These are phyloP conservation scores for Takakia lepidozioides DNA, from an alignment of 225 moss, liverwort and hornwort species.

Conservation along the genomic window DNA sequence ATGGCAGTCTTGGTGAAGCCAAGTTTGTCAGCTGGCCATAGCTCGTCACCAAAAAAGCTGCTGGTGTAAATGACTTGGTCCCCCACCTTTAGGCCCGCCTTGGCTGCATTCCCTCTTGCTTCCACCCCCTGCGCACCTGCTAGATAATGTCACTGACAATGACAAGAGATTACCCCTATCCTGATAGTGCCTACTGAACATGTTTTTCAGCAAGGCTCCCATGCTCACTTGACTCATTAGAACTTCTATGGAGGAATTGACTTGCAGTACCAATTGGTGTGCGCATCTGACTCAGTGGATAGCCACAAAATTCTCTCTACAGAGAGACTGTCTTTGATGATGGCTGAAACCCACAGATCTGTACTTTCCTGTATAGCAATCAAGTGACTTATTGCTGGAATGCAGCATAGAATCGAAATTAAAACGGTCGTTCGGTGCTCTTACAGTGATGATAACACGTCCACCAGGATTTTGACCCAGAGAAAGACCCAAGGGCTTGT, in stretches of 20 bases:
- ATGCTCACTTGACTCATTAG: too few species aligned
- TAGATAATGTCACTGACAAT: too few species aligned
- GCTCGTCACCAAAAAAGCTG: slow-evolving; percentile 98
- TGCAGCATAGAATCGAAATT: neutral
- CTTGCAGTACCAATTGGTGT: too few species aligned
- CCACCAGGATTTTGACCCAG: slow-evolving; percentile 80
- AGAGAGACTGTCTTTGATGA: too few species aligned
- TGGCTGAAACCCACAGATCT: neutral
- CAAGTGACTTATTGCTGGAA: neutral
- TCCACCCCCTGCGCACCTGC: slow-evolving; percentile 58
- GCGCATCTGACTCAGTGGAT: too few species aligned
- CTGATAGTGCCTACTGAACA: too few species aligned
- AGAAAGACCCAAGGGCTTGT: slow-evolving; percentile 86
- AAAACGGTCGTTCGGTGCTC: neutral
- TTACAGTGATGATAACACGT: slow-evolving; percentile 70
- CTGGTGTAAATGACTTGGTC: slow-evolving; percentile 97
- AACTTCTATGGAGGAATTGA: neutral
- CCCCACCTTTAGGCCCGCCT: slow-evolving; percentile 90
- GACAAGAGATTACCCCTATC: too few species aligned
- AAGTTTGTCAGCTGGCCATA: slow-evolving; percentile 94
- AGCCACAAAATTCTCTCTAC: too few species aligned
- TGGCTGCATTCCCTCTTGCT: slow-evolving; percentile 64
- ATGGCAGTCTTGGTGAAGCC: slow-evolving; percentile 84
- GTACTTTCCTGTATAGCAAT: neutral
- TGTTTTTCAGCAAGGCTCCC: too few species aligned